Conservation (phyloP, 768 basidiomycete genomes). For the Phylloporus arenicola region DNA sequence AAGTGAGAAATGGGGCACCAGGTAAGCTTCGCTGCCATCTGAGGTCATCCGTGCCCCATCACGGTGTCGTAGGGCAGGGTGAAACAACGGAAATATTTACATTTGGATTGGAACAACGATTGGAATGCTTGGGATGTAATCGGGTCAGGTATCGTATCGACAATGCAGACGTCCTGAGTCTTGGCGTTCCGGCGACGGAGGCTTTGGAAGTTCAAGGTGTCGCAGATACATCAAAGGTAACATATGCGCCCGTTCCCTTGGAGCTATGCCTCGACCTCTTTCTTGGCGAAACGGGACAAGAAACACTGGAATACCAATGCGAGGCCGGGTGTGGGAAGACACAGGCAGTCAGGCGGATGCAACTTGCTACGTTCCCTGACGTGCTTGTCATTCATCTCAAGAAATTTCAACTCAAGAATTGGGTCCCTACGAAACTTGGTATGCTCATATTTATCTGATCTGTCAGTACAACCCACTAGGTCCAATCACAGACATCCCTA, state of each 20-base stretch:
- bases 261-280: conserved; percentile 55
- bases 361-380: conserved; percentile 83
- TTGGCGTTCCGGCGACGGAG: conserved; percentile 67
- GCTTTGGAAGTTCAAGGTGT: neutral
- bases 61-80: conserved; percentile 5
- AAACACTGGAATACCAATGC: conserved; percentile 78
- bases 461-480: neutral
- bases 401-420: conserved; percentile 92
- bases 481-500: conserved; percentile 65
- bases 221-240: conserved; percentile 36
- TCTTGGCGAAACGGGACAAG: conserved; percentile 40
- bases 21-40: conserved; percentile 11
- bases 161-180: conserved; percentile 66
- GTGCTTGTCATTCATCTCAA: conserved; percentile 85
- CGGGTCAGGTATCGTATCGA: conserved; percentile 83
- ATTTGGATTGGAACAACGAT: conserved; percentile 80
- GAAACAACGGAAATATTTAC: conserved; percentile 76
- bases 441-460: conserved; percentile 16
- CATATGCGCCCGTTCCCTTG: conserved; percentile 61
- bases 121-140: conserved; percentile 75
- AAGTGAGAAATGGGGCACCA: conserved; percentile 35
- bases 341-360: conserved; percentile 61
- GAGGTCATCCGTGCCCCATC: neutral
- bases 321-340: conserved; percentile 66
- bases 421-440: conserved; percentile 96